Conservation (phyloP, 495 filamentous ascomycete genomes). For the Cudoniella acicularis region DNA sequence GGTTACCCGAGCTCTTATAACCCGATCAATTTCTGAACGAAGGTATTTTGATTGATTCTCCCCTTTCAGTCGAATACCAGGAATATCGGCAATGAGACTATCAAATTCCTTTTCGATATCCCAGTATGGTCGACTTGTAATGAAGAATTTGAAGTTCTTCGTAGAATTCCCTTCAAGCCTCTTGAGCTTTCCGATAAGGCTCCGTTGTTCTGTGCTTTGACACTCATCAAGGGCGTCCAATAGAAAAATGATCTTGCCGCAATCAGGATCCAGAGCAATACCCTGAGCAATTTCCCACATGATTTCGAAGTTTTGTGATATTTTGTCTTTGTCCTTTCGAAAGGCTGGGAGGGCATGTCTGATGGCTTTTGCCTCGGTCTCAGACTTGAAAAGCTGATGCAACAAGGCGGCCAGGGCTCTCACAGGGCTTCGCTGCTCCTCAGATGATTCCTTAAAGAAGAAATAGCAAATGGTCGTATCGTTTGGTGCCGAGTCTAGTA, state of each 20-base stretch:
- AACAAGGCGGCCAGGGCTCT: conserved; percentile 41
- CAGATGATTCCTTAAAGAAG: conserved; percentile 49
- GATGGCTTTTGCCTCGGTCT: conserved; percentile 27
- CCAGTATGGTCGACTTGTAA: conserved; percentile 46
- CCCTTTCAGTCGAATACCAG: conserved; percentile 30
- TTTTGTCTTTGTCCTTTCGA: conserved; percentile 9
- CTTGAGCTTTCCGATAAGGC: conserved; percentile 13
- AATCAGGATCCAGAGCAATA: conserved; percentile 27
- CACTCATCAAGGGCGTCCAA: conserved; percentile 43
- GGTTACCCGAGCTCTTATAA: conserved; percentile 2
- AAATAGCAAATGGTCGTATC: conserved; percentile 42
- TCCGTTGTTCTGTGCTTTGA: conserved; percentile 18
- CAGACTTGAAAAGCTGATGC: conserved; percentile 40
- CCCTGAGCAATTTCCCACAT: conserved; percentile 39
- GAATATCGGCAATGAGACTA: conserved; percentile 19
- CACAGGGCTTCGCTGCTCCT: conserved; percentile 37
- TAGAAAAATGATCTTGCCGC: conserved; percentile 38
- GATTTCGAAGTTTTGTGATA: conserved; percentile 14
- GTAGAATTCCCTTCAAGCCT: conserved; percentile 25
- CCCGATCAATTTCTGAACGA: conserved; percentile 34
- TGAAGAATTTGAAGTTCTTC: conserved; percentile 42
- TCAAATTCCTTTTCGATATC: conserved; percentile 36
- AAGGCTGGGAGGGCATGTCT: conserved; percentile 26
- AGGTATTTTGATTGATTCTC: conserved; percentile 38
- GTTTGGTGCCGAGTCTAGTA: conserved; percentile 13